Conservation (phyloP, 73 alveolate species). For the Paramecium tetraurelia region DNA sequence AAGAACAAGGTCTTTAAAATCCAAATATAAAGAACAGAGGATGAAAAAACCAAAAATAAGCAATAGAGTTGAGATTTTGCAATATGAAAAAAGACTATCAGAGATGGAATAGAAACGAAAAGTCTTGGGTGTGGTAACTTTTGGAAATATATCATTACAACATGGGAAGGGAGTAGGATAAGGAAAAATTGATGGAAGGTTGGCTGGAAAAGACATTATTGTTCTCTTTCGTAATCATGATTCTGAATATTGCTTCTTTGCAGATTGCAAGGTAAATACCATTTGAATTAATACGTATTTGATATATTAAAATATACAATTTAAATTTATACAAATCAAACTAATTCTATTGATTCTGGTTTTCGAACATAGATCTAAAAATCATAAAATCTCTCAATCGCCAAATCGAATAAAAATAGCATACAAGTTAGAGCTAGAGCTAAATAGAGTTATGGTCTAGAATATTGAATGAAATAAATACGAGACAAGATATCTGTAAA, state of each 20-base stretch:
- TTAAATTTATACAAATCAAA: neutral
- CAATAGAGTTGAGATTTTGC: neutral
- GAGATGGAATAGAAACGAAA: neutral
- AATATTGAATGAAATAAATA: neutral
- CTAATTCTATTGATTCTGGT: conserved; percentile 13
- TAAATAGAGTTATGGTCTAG: neutral
- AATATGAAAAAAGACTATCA: neutral
- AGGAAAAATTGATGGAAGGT: conserved; percentile 1
- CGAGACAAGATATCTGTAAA: neutral
- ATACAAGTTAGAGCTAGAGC: neutral
- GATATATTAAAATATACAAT: neutral
- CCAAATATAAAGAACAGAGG: neutral
- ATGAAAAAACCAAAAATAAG: neutral
- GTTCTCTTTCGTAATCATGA: conserved; percentile 6
- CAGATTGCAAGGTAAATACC: conserved; percentile 12
- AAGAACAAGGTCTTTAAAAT: neutral
- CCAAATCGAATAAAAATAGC: conserved; percentile 29
- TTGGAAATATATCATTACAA: conserved; percentile 1
- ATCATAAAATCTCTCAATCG: conserved; percentile 11
- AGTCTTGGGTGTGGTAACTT: neutral
- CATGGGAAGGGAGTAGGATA: conserved; percentile 9
- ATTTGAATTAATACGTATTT: neutral
- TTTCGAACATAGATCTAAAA: neutral
- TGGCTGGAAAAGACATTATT: neutral
- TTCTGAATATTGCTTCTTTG: conserved; percentile 23